Evolutionary conservation across 306 rosid species (phyloP), one percentile per base, ranked within the genome.

Genomic region (Gastrolobium villosum): DNA sequence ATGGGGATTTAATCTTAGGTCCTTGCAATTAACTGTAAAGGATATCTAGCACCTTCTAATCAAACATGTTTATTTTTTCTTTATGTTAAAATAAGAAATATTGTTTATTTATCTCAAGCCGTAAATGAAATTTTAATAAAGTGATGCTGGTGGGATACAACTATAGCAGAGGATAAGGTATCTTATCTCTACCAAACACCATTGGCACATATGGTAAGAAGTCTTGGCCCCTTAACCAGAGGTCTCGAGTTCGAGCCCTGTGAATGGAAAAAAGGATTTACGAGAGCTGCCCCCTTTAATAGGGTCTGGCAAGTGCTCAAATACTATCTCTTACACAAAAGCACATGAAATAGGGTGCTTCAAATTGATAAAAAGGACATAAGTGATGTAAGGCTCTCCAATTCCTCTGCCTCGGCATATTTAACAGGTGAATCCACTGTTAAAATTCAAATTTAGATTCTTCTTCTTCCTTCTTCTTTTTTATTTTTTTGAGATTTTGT

Each of bases 301-400:
- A n/a, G n/a, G n/a, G n/a, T n/a, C n/a, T n/a, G n/a, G n/a, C n/a
- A n/a, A n/a, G n/a, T n/a, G n/a, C n/a, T n/a, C n/a, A n/a, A n/a
- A n/a, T n/a, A n/a, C 31, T 49, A 28, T 61, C 30, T 61, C 45
- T 4, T 41, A 5, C 20, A 49, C 13, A 3, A 64, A 59, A 39
- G n/a, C 35, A 41, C 40, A 31, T 66, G 35, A 66, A 67, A 30
- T 28, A 28, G 10, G n/a, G 32, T 10, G 14, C 11, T 28, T 44
- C 10, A 45, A 31, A 46, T 32, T 32, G 4, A 64, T 64, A 20
- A 62, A 66, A 66, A 66, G 41, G 54, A 56, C 65, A n/a, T n/a
- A 53, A 39, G 15, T 39, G 10, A 30, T 53, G 75, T 15, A 70
- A 71, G 48, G 28, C 64, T 55, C 36, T 39, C 53, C 39, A 72